Percentiles rank a stretch among this genome's conserved stretches.
Evolutionary conservation across 192 early-diverging fungal genomes (phyloP).

Genomic region (Mortierella antarctica): DNA sequence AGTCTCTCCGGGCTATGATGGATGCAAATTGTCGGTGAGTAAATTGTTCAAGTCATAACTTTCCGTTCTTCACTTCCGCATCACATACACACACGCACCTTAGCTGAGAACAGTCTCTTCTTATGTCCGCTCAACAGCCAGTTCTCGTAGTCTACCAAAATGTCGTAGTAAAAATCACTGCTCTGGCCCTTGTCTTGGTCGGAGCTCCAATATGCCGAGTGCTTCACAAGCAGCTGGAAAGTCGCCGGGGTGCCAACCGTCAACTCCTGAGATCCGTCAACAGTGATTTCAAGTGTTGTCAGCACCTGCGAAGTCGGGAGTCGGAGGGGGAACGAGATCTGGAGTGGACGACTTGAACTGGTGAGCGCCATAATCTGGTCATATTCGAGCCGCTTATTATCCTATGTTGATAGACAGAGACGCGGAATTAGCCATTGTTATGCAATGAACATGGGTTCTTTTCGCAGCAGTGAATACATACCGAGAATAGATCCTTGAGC

Average conservation of each 20-base stretch:
- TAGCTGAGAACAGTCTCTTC: slow-evolving; percentile 64
- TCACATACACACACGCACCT: slow-evolving; percentile 53
- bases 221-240: slow-evolving; percentile 63
- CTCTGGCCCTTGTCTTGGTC: slow-evolving; percentile 38
- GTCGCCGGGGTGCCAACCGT: slow-evolving; percentile 66
- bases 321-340: slow-evolving; percentile 37
- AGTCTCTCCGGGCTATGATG: slow-evolving; percentile 56
- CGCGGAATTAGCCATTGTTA: not conserved
- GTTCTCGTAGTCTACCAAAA: slow-evolving; percentile 72
- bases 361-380: slow-evolving; percentile 46
- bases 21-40: slow-evolving; percentile 2
- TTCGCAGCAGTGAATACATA: slow-evolving; percentile 2
- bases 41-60: not conserved
- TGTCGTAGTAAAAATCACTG: slow-evolving; percentile 67
- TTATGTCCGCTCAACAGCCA: slow-evolving; percentile 75
- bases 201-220: slow-evolving; percentile 63
- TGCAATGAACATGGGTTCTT: not conserved
- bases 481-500: slow-evolving; percentile 67
- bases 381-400: slow-evolving; percentile 57
- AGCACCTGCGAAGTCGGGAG: slow-evolving; percentile 55
- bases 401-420: slow-evolving; percentile 12
- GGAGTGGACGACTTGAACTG: slow-evolving; percentile 10
- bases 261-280: slow-evolving; percentile 52
- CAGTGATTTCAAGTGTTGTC: slow-evolving; percentile 63
- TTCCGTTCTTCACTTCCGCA: not conserved